Evolutionary conservation across 352 stramenopile genomes (phyloP).

Genomic region (Globisporangium barbulae): DNA sequence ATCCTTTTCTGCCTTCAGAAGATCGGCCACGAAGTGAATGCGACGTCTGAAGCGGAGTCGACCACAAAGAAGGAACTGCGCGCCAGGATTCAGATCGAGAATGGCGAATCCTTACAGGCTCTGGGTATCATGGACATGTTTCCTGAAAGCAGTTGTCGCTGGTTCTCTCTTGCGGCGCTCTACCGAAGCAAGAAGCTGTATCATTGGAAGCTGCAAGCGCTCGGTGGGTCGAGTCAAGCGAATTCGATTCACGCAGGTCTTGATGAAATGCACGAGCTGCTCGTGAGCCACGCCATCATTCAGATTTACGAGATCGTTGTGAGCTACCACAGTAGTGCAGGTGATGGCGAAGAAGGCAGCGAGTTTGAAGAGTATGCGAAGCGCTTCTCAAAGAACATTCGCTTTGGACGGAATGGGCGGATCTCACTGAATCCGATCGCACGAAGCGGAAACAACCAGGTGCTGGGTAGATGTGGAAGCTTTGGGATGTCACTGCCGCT

Average conservation of each 20-base stretch:
- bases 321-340: constrained; percentile 21
- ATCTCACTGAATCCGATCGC: constrained; percentile 32
- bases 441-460: not conserved
- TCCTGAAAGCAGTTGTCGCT: constrained; percentile 29
- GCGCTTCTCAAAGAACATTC: constrained; percentile 54
- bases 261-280: constrained; percentile 47
- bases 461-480: not conserved
- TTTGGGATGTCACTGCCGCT: constrained; percentile 18
- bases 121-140: constrained; percentile 46
- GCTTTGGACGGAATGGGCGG: constrained; percentile 57
- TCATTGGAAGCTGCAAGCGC: constrained; percentile 46
- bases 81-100: constrained; percentile 46
- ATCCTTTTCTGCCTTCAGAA: constrained; percentile 52
- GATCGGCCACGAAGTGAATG: constrained; percentile 2
- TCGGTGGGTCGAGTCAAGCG: constrained; percentile 36
- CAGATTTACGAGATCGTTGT: constrained; percentile 58
- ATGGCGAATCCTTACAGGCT: constrained; percentile 39
- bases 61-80: constrained; percentile 1
- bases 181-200: constrained; percentile 52
- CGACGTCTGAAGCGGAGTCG: not conserved
- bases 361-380: constrained; percentile 42
- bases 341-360: not conserved
- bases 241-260: constrained; percentile 48
- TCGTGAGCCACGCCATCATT: constrained; percentile 48
- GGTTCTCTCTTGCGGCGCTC: constrained; percentile 45